Percentiles rank a stretch among this genome's conserved stretches.
These are phyloP conservation scores for Eurotiales sp. DNA, from an alignment of 2,329 filamentous ascomycete genomes.

Conservation along the genomic window DNA sequence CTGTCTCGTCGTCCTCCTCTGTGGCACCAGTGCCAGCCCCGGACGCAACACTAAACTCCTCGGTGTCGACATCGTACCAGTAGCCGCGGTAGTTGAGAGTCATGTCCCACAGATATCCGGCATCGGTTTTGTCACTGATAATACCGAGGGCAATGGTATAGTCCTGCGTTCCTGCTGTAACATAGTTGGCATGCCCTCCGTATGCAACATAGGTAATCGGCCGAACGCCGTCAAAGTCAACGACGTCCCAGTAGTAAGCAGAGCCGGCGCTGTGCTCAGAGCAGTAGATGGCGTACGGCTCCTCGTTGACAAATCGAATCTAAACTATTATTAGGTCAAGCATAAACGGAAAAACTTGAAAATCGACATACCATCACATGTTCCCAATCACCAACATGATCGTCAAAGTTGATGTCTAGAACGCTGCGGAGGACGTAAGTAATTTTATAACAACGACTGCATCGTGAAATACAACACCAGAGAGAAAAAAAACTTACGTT, in stretches of 20 bases:
- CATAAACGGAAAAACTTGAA: no score
- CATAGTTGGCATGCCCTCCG: constrained; percentile 10
- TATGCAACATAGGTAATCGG: constrained; percentile 4
- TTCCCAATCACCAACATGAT: constrained; percentile 7
- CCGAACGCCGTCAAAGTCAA: constrained; percentile 1
- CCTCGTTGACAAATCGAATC: constrained; percentile 1
- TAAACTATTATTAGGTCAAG: neutral
- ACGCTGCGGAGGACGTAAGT: neutral
- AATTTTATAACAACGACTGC: no score
- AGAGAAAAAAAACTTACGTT: neutral
- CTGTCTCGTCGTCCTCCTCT: constrained; percentile 1
- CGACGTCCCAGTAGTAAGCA: constrained; percentile 7
- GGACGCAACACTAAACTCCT: neutral
- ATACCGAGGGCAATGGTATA: constrained; percentile 7
- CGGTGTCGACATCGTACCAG: neutral
- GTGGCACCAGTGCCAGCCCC: neutral
- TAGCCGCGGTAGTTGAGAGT: constrained; percentile 6
- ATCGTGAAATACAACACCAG: neutral
- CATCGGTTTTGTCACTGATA: constrained; percentile 1
- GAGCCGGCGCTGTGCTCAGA: constrained; percentile 6
- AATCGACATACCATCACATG: neutral
- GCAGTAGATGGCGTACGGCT: constrained; percentile 4
- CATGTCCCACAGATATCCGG: constrained; percentile 9
- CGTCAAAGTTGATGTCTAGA: neutral
- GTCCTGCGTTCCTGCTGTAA: constrained; percentile 6